Evolutionary conservation across 2,329 filamentous ascomycete genomes (phyloP).

Genomic region (Beauveria australis): DNA sequence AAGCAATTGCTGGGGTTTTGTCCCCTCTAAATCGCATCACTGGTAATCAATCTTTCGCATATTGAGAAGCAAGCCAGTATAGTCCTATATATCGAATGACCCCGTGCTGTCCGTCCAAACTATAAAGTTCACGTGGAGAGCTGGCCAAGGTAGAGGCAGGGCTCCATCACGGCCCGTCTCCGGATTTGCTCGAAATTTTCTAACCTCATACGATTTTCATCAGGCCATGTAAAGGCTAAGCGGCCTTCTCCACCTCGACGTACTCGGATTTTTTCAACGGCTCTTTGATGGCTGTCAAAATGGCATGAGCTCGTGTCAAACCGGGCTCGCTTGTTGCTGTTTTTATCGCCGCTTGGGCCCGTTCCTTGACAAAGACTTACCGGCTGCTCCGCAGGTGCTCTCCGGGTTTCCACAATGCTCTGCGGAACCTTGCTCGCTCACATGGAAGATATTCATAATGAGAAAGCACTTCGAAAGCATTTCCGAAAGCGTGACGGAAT

Average conservation of each 20-base stretch:
- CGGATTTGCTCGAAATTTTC: background rate
- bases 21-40: background rate
- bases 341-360: background rate
- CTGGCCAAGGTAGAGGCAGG: background rate
- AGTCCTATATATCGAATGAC: background rate
- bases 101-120: background rate
- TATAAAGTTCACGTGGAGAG: background rate
- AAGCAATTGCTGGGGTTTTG: background rate
- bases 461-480: background rate
- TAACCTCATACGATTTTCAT: conserved; percentile 7
- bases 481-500: background rate
- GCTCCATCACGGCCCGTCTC: background rate
- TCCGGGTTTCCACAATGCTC: background rate
- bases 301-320: conserved; percentile 6
- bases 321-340: background rate
- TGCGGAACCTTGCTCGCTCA: background rate
- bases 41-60: background rate
- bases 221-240: background rate
- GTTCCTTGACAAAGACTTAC: background rate
- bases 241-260: background rate
- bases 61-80: background rate
- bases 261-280: background rate
- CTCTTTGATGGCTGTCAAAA: background rate
- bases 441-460: background rate
- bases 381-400: background rate